Evolutionary conservation across 2,329 filamentous ascomycete species (phyloP).

Genomic region (Fusarium devonianum): DNA sequence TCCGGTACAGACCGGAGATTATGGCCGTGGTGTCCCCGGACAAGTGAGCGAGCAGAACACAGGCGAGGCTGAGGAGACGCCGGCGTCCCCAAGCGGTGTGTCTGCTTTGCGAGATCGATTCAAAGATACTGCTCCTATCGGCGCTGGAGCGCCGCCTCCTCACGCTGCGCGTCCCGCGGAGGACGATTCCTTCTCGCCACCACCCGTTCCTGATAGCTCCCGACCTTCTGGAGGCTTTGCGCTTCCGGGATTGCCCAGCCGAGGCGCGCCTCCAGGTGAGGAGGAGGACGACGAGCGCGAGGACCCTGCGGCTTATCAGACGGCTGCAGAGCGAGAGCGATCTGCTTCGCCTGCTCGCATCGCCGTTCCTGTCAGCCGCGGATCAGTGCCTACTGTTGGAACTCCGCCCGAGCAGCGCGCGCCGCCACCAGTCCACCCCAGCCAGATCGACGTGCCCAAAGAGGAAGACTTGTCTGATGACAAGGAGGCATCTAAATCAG

Average conservation of each 20-base stretch:
- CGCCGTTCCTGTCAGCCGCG: slow-evolving; percentile 82
- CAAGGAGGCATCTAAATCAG: slow-evolving; percentile 64
- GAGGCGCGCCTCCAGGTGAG: slow-evolving; percentile 58
- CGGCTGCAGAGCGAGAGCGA: slow-evolving; percentile 54
- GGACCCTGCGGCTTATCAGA: slow-evolving; percentile 53
- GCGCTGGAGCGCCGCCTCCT: slow-evolving; percentile 51
- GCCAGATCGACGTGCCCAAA: slow-evolving; percentile 68
- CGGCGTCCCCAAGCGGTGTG: slow-evolving; percentile 69
- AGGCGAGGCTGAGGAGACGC: slow-evolving; percentile 61
- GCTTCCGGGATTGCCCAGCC: slow-evolving; percentile 76
- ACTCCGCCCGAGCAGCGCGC: slow-evolving; percentile 58
- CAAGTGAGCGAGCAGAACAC: slow-evolving; percentile 66
- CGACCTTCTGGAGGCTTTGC: slow-evolving; percentile 79
- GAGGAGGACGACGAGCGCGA: slow-evolving; percentile 62
- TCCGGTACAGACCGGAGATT: slow-evolving; percentile 73
- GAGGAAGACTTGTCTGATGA: slow-evolving; percentile 72
- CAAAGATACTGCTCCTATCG: slow-evolving; percentile 76
- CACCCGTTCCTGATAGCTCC: slow-evolving; percentile 62
- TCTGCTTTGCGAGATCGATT: slow-evolving; percentile 83
- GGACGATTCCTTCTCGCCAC: slow-evolving; percentile 59
- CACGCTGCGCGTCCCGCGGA: slow-evolving; percentile 49
- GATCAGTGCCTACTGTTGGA: slow-evolving; percentile 60
- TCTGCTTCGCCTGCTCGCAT: slow-evolving; percentile 79
- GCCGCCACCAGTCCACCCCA: slow-evolving; percentile 67
- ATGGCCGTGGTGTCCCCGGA: slow-evolving; percentile 66